Base-by-base conservation (phyloP, 805 yeast genomes). In the Myxozyma melibiosi region DNA sequence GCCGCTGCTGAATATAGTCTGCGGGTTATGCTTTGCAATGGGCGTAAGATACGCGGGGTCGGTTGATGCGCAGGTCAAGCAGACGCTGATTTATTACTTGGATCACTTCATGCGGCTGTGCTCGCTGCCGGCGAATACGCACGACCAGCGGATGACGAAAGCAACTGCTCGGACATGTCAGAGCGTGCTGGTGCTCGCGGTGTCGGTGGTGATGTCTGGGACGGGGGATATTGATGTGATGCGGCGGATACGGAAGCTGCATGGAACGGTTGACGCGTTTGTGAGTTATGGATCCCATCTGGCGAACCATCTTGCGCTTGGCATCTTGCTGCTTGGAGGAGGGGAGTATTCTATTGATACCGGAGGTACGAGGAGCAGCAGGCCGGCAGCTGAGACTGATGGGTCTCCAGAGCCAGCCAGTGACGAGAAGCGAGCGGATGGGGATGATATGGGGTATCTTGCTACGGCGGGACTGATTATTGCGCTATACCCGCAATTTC, bases 261-360 rank as follows among this genome's bases (percentile, higher is more conserved):
- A 88, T 68, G 88, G 86, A 20, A 76, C 77, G 66, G 38, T 71
- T 33, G 58, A 60, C 14, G 31, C 70, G 51, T 55, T 53, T 11
- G 68, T 76, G 43, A 76, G 77, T 8, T 90, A 81, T 69, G 94
- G 96, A 0, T 81, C 83, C 57, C 88, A 81, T 66, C 82, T 87
- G 83, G 88, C 91, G 0, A 76, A 84, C 1, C 89, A 88, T 65
- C 80, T 88, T 76, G 88, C 96, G 0, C 71, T 94, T 37, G 99
- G 99, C 1, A 83, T 92, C 65, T 74, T 92, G 52, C 91, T 92
- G 68, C 70, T 94, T 35, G 97, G 97, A 0, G 94, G 96, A 1
- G 97, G 98, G 0, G 97, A 90, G 69, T 90, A 83, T 70, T 90
- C 96, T 0, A 80, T 94, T 56, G 78, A 82, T 37, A 79, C 72